phyloP scores from a whole-genome alignment of 331 rosid species.

The Quercus lobata region DNA sequence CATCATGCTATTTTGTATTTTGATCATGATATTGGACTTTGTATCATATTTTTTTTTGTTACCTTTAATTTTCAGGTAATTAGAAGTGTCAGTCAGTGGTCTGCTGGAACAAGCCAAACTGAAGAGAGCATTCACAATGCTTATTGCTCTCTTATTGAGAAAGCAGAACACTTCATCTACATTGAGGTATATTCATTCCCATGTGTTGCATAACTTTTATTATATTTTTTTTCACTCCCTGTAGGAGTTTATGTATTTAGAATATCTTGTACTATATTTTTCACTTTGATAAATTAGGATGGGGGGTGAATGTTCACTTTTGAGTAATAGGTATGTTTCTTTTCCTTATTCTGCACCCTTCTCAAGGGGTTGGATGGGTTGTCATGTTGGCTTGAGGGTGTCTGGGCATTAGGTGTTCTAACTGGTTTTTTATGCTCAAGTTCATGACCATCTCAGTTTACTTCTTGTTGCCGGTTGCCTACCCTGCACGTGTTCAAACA shows the following conservation, averaged over 20 bases:
- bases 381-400: not conserved
- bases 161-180: constrained; percentile 90
- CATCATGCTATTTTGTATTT: not conserved
- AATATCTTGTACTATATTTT: not conserved
- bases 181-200: constrained; percentile 66
- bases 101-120: constrained; percentile 96
- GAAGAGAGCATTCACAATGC: constrained; percentile 96
- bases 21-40: constrained; percentile 1
- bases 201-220: not conserved
- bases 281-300: not conserved
- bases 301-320: too few relatives aligned
- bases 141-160: constrained; percentile 90
- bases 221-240: not conserved
- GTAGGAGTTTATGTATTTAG: not conserved
- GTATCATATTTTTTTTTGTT: constrained; percentile 12
- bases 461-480: not conserved
- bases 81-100: constrained; percentile 99
- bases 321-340: not conserved
- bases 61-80: constrained; percentile 58
- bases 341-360: not conserved
- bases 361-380: not conserved
- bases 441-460: not conserved
- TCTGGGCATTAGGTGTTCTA: not conserved
- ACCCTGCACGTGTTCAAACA: not conserved
- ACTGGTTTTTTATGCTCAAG: not conserved